phyloP scores from a whole-genome alignment of 2,329 filamentous ascomycete genomes.

The Dothiorella sarmentorum region DNA sequence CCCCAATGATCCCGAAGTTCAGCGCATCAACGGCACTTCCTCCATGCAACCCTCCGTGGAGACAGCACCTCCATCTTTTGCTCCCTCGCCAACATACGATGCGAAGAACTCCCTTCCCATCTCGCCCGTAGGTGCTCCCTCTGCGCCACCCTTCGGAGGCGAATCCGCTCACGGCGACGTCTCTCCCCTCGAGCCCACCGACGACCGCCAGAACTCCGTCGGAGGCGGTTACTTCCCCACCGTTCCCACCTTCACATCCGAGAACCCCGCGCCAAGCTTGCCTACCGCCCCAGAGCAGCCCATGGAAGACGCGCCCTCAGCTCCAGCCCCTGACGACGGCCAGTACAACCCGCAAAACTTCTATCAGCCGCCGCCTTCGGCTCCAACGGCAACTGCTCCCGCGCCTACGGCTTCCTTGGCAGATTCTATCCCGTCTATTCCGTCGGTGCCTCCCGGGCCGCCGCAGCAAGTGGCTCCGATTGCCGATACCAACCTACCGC shows the following conservation, averaged over 20 bases:
- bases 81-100: constrained; percentile 40
- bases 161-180: constrained; percentile 43
- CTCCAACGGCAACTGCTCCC: neutral
- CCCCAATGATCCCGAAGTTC: constrained; percentile 63
- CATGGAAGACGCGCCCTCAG: constrained; percentile 24
- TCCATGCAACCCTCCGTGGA: constrained; percentile 55
- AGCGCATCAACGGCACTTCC: constrained; percentile 44
- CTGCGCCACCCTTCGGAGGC: constrained; percentile 38
- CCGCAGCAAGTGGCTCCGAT: constrained; percentile 20
- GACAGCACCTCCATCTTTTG: constrained; percentile 55
- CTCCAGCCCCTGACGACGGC: constrained; percentile 17
- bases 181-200: constrained; percentile 48
- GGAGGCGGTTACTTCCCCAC: constrained; percentile 59
- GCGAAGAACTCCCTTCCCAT: constrained; percentile 21
- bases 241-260: constrained; percentile 46
- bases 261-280: constrained; percentile 33
- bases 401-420: neutral
- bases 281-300: constrained; percentile 32
- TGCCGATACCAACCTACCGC: constrained; percentile 24
- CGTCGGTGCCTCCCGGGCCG: neutral
- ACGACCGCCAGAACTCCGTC: constrained; percentile 35
- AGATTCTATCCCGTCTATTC: no score
- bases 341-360: constrained; percentile 29
- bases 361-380: constrained; percentile 27
- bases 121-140: constrained; percentile 46